A percentile compares a stretch with the other conserved stretches of the same genome.
phyloP scores from a whole-genome alignment of 768 basidiomycete genomes.

The Rhizopogon roseolus region DNA sequence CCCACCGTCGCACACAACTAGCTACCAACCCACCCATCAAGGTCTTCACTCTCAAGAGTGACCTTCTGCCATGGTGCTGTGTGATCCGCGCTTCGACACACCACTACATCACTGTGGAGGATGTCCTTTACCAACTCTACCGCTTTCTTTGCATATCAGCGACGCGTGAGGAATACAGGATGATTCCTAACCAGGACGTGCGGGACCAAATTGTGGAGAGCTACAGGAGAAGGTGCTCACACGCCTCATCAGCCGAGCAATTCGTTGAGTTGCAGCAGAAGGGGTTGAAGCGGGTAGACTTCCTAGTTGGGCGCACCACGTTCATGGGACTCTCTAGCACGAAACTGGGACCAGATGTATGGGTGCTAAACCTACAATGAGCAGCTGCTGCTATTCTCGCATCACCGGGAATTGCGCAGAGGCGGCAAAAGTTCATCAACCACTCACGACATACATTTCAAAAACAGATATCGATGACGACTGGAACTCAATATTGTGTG shows the following conservation, averaged over 20 bases:
- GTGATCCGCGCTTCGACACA: slow-evolving; percentile 22
- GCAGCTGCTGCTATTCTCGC: background rate
- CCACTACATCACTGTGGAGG: slow-evolving; percentile 35
- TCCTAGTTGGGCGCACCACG: slow-evolving; percentile 35
- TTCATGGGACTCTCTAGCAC: slow-evolving; percentile 45
- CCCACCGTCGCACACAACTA: slow-evolving; percentile 18
- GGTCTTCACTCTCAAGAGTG: slow-evolving; percentile 24
- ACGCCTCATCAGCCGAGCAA: slow-evolving; percentile 23
- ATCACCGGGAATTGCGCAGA: background rate
- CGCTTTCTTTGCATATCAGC: slow-evolving; percentile 36
- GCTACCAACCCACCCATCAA: slow-evolving; percentile 27
- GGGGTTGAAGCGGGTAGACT: slow-evolving; percentile 53
- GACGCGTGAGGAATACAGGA: slow-evolving; percentile 34
- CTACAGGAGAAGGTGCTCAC: slow-evolving; percentile 36
- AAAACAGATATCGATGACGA: slow-evolving; percentile 6
- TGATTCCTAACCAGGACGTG: slow-evolving; percentile 26
- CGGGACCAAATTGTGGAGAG: slow-evolving; percentile 35
- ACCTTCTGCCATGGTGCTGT: slow-evolving; percentile 30
- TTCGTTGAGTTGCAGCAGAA: slow-evolving; percentile 37
- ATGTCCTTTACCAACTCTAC: slow-evolving; percentile 46
- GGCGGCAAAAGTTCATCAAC: background rate
- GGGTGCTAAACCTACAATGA: slow-evolving; percentile 28
- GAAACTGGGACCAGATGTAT: slow-evolving; percentile 30
- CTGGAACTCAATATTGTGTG: slow-evolving; percentile 12
- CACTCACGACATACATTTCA: slow-evolving; percentile 5